Evolutionary conservation across 2,329 filamentous ascomycete species (phyloP).

Genomic region (Helotiales sp.): DNA sequence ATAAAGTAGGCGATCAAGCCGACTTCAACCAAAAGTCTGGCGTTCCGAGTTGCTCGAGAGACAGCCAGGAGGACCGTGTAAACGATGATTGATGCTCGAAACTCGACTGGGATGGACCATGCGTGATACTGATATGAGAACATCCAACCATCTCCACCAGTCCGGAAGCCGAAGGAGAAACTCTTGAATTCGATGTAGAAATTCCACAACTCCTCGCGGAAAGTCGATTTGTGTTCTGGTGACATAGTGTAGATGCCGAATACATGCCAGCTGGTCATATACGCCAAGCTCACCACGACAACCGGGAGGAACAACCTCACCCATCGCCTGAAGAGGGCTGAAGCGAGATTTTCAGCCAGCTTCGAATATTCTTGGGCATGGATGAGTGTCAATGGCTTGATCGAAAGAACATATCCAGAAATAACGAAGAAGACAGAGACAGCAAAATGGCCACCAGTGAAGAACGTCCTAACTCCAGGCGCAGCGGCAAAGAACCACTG

Average conservation of each 20-base stretch:
- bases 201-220: slow-evolving; percentile 29
- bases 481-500: slow-evolving; percentile 44
- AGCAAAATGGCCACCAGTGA: slow-evolving; percentile 60
- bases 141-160: slow-evolving; percentile 54
- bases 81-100: slow-evolving; percentile 62
- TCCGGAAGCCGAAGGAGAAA: slow-evolving; percentile 65
- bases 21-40: slow-evolving; percentile 53
- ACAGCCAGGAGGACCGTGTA: slow-evolving; percentile 57
- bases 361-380: slow-evolving; percentile 38
- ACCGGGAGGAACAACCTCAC: slow-evolving; percentile 47
- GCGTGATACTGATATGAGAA: slow-evolving; percentile 61
- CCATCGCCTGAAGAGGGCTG: slow-evolving; percentile 47
- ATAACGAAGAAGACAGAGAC: slow-evolving; percentile 54
- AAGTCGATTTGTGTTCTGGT: slow-evolving; percentile 21
- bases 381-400: slow-evolving; percentile 43
- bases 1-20: slow-evolving; percentile 64
- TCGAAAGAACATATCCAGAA: slow-evolving; percentile 48
- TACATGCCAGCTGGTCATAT: slow-evolving; percentile 29
- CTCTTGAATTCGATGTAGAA: slow-evolving; percentile 58
- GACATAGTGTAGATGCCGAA: slow-evolving; percentile 30
- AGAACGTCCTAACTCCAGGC: slow-evolving; percentile 59
- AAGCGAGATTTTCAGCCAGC: slow-evolving; percentile 42
- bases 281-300: slow-evolving; percentile 42
- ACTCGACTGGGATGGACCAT: slow-evolving; percentile 58
- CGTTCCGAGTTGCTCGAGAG: slow-evolving; percentile 52